Conservation (phyloP, 2,329 filamentous ascomycete genomes). For the Mollisia scopiformis region DNA sequence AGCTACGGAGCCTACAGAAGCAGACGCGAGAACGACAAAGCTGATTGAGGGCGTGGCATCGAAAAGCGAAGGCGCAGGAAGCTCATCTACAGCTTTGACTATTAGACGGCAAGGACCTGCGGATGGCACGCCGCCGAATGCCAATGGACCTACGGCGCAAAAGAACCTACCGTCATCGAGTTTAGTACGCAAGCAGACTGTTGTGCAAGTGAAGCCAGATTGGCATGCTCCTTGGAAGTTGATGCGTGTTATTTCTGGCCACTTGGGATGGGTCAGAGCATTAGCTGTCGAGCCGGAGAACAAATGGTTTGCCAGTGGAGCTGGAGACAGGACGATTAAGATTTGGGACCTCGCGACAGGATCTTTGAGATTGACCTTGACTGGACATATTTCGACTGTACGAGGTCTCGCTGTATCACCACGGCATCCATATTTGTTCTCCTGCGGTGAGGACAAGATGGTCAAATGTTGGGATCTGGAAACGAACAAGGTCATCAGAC, state of each 20-base stretch:
- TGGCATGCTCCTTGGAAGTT: constrained; percentile 99
- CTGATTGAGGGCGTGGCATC: constrained; percentile 66
- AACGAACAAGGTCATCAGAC: constrained; percentile 98
- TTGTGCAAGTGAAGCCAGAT: constrained; percentile 76
- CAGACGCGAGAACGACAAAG: constrained; percentile 57
- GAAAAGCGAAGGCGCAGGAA: constrained; percentile 38
- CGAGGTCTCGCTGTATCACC: constrained; percentile 90
- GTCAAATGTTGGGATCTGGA: constrained; percentile 99
- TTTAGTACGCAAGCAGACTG: constrained; percentile 60
- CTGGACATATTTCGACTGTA: constrained; percentile 92
- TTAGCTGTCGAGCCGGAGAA: constrained; percentile 94
- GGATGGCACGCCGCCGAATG: constrained; percentile 51
- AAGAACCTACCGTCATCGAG: constrained; percentile 55
- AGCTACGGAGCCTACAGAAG: constrained; percentile 40
- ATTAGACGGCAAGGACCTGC: constrained; percentile 47
- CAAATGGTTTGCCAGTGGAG: constrained; percentile 95
- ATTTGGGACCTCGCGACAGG: constrained; percentile 97
- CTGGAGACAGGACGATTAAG: constrained; percentile 96
- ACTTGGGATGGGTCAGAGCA: constrained; percentile 90
- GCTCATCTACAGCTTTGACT: constrained; percentile 59
- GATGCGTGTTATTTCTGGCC: constrained; percentile 95
- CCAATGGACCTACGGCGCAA: constrained; percentile 55
- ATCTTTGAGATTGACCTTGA: constrained; percentile 80
- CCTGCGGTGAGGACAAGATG: constrained; percentile 99
- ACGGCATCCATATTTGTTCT: constrained; percentile 94